Base-by-base conservation (phyloP, 2,329 filamentous ascomycete species). In the Dactylellina haptotyla region DNA sequence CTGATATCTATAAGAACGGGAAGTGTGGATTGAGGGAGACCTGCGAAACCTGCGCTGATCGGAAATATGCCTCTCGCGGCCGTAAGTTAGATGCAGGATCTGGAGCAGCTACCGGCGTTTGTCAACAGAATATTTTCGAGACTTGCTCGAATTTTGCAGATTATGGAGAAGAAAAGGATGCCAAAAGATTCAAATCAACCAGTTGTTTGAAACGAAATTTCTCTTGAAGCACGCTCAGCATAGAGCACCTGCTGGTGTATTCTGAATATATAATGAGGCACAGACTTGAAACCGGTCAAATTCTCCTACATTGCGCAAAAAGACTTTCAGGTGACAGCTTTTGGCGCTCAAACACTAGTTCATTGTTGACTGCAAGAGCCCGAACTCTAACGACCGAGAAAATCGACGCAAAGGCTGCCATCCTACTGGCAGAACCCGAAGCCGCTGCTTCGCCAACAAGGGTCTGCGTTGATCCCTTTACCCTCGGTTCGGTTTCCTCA, bases 301-400 rank as follows among this genome's bases (percentile, higher is more conserved):
- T 23, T 65, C 50, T 56, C 48, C 61, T 45, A 45, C 61, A 64
- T 64, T 45, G 54, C 46, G 28, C 48, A 45, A 65, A 65, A 54
- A 18, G 39, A 20, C 18, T 39, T 10, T 23, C 34, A 56, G 37
- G 41, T n/a, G 51, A 57, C 26, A 30, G 39, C 56, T 18, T n/a
- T 65, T 65, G 25, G 53, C 59, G 45, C 64, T 71, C 66, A 57
- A 63, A 62, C 41, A 62, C 57, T 63, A 39, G 50, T 71, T 26
- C 26, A 9, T 56, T 34, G 28, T 53, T n/a, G 34, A 34, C 59
- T 16, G 41, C 30, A 56, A 46, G 26, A 41, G 39, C 34, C 32
- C 46, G 43, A 48, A 41, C 28, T 54, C 34, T 54, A 39, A 39
- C 37, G 41, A 45, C 34, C 20, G 25, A 41, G 32, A n/a, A n/a